A percentile compares a stretch with the other conserved stretches of the same genome.
phyloP scores from a whole-genome alignment of 1,139 yeast genomes.

The Saccharomycopsis hybrid region DNA sequence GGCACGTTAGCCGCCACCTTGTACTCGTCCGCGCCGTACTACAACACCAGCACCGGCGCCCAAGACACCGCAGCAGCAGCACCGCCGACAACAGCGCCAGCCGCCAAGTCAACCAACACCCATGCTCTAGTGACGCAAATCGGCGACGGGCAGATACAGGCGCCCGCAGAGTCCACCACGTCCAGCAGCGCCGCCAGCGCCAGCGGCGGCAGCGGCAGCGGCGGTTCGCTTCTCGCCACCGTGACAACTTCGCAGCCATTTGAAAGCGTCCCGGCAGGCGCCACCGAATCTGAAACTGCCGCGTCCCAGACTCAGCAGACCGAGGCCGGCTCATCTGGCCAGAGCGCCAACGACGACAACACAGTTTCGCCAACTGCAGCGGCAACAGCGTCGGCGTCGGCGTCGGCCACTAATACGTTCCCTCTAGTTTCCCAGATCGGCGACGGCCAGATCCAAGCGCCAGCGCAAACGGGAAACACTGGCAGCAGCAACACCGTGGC shows the following conservation, averaged over 20 bases:
- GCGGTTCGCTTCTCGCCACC: neutral
- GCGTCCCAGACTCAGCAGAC: neutral
- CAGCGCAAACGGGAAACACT: no score
- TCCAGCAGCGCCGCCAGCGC: neutral
- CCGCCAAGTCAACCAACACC: constrained; percentile 5
- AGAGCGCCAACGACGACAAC: neutral
- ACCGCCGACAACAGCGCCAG: neutral
- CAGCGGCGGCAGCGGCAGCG: constrained; percentile 4
- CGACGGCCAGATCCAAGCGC: constrained; percentile 18
- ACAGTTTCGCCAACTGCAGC: neutral
- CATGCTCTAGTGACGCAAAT: constrained; percentile 14
- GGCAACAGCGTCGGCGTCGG: constrained; percentile 1
- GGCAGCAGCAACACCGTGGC: no score
- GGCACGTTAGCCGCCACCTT: no score
- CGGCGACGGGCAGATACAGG: constrained; percentile 13
- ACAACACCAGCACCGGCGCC: neutral
- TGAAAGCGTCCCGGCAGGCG: neutral
- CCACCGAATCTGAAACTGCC: no score
- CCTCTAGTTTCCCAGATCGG: constrained; percentile 15
- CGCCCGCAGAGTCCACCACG: neutral
- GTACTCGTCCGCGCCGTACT: no score
- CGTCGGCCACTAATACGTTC: constrained; percentile 6
- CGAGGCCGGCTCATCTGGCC: neutral
- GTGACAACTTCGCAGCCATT: neutral
- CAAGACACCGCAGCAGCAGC: no score